Evolutionary conservation across 176 grass and related monocot genomes (phyloP).

Genomic region (Musa beccarii): DNA sequence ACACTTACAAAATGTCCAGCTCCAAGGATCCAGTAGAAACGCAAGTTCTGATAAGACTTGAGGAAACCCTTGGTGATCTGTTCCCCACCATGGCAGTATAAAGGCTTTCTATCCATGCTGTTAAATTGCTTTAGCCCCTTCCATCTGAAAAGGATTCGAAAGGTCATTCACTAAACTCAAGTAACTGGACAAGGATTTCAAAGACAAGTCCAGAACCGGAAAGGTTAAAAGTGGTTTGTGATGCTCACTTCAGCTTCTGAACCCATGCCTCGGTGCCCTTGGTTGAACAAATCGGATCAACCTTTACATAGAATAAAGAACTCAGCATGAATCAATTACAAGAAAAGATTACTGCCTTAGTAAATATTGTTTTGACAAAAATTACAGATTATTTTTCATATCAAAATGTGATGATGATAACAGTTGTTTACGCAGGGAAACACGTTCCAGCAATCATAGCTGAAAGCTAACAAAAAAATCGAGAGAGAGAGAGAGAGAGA

Average conservation of each 20-base stretch:
- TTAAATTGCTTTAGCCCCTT: constrained; percentile 49
- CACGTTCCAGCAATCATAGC: neutral
- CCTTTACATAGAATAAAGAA: constrained; percentile 23
- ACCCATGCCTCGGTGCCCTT: constrained; percentile 65
- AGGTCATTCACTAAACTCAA: neutral
- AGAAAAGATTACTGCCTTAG: neutral
- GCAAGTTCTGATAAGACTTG: constrained; percentile 71
- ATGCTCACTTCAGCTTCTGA: constrained; percentile 76
- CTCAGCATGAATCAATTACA: neutral
- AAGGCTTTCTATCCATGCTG: constrained; percentile 27
- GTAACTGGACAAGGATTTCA: neutral
- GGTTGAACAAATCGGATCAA: constrained; percentile 69
- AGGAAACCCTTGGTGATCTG: constrained; percentile 52
- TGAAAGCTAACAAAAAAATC: neutral
- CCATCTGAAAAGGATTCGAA: constrained; percentile 36
- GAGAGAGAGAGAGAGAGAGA: no score
- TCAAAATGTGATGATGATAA: no score
- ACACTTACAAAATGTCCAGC: constrained; percentile 90
- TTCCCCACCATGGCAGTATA: constrained; percentile 46
- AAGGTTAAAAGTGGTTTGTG: neutral
- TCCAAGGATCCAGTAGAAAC: constrained; percentile 82
- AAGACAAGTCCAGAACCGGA: neutral
- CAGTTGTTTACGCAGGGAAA: no score
- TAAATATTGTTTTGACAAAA: neutral
- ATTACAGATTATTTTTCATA: neutral